phyloP scores from a whole-genome alignment of 305 asterid genomes.

The Euphrasia arctica region DNA sequence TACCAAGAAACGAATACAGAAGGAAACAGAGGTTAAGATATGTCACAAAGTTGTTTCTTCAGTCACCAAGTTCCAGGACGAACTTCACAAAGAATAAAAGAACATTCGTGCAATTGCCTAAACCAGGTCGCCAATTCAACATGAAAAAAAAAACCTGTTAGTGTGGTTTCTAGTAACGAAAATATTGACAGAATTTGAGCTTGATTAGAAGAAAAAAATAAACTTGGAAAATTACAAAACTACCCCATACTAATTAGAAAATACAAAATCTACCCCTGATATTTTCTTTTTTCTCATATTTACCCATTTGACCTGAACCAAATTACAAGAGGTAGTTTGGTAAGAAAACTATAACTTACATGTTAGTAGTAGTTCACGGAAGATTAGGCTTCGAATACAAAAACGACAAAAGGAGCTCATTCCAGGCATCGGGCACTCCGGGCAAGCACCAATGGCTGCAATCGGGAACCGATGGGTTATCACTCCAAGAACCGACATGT shows the following conservation, averaged over 20 bases:
- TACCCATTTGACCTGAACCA: neutral
- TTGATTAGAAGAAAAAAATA: neutral
- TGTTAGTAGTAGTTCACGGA: slow-evolving; percentile 18
- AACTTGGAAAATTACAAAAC: too few species aligned
- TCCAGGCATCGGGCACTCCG: slow-evolving; percentile 76
- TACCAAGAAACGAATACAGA: neutral
- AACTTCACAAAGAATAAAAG: slow-evolving; percentile 31
- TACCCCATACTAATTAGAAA: too few species aligned
- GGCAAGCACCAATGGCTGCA: slow-evolving; percentile 87
- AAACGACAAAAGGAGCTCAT: slow-evolving; percentile 53
- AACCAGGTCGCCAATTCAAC: neutral
- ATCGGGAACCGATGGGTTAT: slow-evolving; percentile 63
- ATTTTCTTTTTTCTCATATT: too few species aligned
- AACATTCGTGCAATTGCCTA: slow-evolving; percentile 18
- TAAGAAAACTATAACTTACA: slow-evolving; percentile 27
- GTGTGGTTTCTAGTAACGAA: too few species aligned
- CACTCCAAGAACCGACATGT: slow-evolving; percentile 69
- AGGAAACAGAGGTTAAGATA: slow-evolving; percentile 3
- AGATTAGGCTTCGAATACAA: slow-evolving; percentile 32
- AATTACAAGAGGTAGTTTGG: neutral
- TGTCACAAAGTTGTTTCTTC: slow-evolving; percentile 9
- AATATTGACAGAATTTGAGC: neutral
- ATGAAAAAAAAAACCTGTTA: too few species aligned
- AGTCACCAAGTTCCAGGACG: slow-evolving; percentile 5
- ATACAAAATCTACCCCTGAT: too few species aligned